Evolutionary conservation across 768 basidiomycete species (phyloP), one percentile per base, ranked within the genome.

Genomic region (Boletus bicolor): DNA sequence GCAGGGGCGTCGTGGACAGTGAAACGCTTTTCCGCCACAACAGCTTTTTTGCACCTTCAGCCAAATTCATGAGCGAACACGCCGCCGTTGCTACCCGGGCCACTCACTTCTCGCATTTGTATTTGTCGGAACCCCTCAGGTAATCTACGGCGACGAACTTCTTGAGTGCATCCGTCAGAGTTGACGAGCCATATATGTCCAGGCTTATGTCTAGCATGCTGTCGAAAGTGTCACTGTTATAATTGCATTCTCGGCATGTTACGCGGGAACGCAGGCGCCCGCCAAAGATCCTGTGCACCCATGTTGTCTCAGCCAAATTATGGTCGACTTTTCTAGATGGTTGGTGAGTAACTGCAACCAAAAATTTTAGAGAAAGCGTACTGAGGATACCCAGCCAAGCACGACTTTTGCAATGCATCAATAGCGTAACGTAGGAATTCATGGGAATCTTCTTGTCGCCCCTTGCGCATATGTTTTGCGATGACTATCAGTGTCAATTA

Each of bases 91-190:
- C 43, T 44, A 26, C 42, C 44, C 50, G 44, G 30, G 47, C 14
- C n/a, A 79, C 90, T 64, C 68, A 97, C 93, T 93, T 98, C 74
- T 99, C 97, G 72, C 97, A 99, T 69, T 95, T 93, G 73, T 99
- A 99, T 75, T 95, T 95, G 77, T 99, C 93, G 7, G 86, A 84
- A 0, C 96, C 97, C 58, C 84, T 90, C 58, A 99, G 72, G 58
- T 81, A 77, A 67, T 99, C 97, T 45, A 89, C 76, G 8, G 84
- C 85, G 37, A 90, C 83, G 64, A 97, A 97, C 65, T 85, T 88
- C 36, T 80, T 79, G 54, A 96, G 72, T 2, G 91, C 93, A 5
- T 88, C 85, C 68, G 78, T 84, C 49, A 98, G 64, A 4, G 77
- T 78, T 34, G 77, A 70, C 34, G 79, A 77, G 53, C 81, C 83